These are phyloP conservation scores for Diaporthe capsici DNA, from an alignment of 2,329 filamentous ascomycete species.

Conservation along the genomic window DNA sequence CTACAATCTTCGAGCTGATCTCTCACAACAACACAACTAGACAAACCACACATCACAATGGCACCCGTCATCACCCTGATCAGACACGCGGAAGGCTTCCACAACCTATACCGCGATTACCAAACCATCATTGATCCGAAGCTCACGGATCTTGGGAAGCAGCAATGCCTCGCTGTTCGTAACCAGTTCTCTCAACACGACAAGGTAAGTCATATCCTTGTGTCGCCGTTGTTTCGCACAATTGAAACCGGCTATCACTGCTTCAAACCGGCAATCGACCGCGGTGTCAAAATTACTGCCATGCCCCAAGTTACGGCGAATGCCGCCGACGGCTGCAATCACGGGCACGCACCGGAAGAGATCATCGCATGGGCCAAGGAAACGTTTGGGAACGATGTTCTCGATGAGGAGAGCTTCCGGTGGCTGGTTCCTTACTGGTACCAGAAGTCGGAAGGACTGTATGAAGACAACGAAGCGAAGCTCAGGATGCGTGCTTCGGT, in stretches of 20 bases:
- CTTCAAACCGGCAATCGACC: constrained; percentile 12
- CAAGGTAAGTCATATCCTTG: constrained; percentile 11
- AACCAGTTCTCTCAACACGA: background rate
- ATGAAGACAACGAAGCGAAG: background rate
- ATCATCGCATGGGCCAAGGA: background rate
- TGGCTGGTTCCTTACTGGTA: background rate
- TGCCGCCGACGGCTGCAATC: background rate
- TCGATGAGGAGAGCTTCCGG: background rate
- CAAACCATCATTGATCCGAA: background rate
- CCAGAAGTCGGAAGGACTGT: background rate
- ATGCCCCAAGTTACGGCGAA: background rate
- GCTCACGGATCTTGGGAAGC: background rate
- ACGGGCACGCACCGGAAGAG: background rate
- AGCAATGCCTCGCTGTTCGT: background rate
- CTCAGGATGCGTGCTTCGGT: background rate
- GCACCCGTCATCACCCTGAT: background rate
- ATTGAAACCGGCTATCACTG: background rate
- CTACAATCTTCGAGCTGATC: background rate
- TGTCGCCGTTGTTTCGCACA: constrained; percentile 1
- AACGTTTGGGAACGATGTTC: background rate
- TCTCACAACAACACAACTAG: background rate
- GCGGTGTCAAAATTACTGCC: background rate
- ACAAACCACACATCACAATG: background rate
- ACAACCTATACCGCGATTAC: background rate
- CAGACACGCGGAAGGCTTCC: background rate